These are phyloP conservation scores for Penstemon davidsonii DNA, from an alignment of 257 asterid species.

Conservation along the genomic window DNA sequence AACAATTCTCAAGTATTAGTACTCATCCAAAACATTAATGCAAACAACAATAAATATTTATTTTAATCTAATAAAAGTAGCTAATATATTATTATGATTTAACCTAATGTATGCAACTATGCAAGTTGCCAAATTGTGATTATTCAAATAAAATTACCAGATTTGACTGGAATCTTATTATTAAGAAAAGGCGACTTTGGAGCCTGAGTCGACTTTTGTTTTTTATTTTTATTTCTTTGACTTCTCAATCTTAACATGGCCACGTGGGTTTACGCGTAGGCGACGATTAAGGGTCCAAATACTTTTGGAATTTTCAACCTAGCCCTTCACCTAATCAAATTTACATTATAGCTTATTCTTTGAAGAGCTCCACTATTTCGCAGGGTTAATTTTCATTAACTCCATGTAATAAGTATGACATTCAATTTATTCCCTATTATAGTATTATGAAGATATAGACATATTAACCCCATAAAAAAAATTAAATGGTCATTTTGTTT, in stretches of 20 bases:
- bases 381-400: too few species aligned
- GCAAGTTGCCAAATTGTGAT: not conserved
- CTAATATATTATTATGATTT: too few species aligned
- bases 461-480: too few species aligned
- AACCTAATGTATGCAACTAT: too few species aligned
- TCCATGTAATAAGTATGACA: not conserved
- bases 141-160: not conserved
- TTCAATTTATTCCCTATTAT: not conserved
- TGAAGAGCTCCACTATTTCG: not conserved
- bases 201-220: too few species aligned
- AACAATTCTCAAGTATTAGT: too few species aligned
- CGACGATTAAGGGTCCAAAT: constrained; percentile 17
- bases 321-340: not conserved
- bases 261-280: constrained; percentile 23
- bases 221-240: constrained; percentile 23
- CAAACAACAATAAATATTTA: too few species aligned
- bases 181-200: too few species aligned
- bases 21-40: too few species aligned
- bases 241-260: not conserved
- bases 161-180: not conserved
- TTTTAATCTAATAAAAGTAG: too few species aligned
- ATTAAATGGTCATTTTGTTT: too few species aligned
- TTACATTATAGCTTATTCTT: not conserved
- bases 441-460: not conserved
- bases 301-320: not conserved